phyloP scores from a whole-genome alignment of 2,329 filamentous ascomycete species.

The Penicillium sp. region DNA sequence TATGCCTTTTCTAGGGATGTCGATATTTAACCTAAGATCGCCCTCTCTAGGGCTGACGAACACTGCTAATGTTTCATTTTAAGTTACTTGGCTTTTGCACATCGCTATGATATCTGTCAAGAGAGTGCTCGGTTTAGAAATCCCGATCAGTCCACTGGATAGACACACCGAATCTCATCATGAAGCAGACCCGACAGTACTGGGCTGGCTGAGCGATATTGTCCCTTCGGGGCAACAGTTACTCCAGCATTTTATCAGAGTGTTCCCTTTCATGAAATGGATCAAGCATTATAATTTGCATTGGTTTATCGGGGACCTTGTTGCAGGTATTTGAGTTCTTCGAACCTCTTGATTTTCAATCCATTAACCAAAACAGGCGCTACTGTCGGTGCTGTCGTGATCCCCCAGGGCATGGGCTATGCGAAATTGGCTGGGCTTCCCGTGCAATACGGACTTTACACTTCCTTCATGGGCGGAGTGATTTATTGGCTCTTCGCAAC shows the following conservation, averaged over 20 bases:
- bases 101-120: constrained; percentile 3
- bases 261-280: constrained; percentile 8
- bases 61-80: neutral
- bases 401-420: constrained; percentile 93
- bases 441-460: constrained; percentile 78
- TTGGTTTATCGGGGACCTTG: constrained; percentile 9
- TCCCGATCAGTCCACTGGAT: neutral
- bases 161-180: neutral
- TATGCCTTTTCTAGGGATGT: neutral
- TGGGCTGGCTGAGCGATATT: constrained; percentile 4
- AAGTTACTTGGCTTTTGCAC: neutral
- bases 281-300: constrained; percentile 9
- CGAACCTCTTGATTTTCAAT: neutral
- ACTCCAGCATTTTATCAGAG: neutral
- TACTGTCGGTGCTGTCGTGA: constrained; percentile 69
- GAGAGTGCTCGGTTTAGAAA: constrained; percentile 1
- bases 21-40: neutral
- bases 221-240: constrained; percentile 1
- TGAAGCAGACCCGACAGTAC: constrained; percentile 6
- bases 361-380: constrained; percentile 33
- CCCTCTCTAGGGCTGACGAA: neutral
- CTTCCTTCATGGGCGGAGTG: constrained; percentile 87
- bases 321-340: constrained; percentile 1
- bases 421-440: constrained; percentile 71
- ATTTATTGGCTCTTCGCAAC: constrained; percentile 96